Base-by-base conservation (phyloP, 176 grass and related monocot genomes). In the Olyra latifolia region DNA sequence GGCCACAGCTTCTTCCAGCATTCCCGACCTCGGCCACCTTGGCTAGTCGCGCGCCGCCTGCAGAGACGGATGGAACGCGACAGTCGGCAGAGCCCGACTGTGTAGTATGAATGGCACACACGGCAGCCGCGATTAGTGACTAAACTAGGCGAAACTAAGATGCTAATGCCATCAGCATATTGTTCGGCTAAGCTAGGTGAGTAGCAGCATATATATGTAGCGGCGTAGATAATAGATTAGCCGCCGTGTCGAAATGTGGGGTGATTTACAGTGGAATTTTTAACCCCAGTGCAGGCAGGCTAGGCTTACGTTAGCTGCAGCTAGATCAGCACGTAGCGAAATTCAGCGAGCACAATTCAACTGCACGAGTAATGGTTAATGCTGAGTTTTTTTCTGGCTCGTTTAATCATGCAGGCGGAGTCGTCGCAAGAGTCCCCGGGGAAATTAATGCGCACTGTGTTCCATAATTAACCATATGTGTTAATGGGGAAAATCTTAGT, bases 401-500 rank as follows among this genome's bases (percentile, higher is more conserved):
- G 13, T 17, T 3, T 24, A 29, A 29, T 24, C 40, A 6, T 40
- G 28, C 32, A 35, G 32, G 32, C 32, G 32, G 32, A 35, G 32
- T 61, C 7, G 29, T 46, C 42, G 66, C 40, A 60, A 20, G 2
- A 38, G 45, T 35, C 28, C 8, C 19, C 29, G 66, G 35, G 39
- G 41, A 29, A 7, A 27, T 48, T 58, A 66, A 78, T 23, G 58
- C 13, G 79, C 10, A 43, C 66, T 0, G 39, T 28, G 59, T 14
- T 43, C 25, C 43, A 58, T 74, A 68, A n/a, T n/a, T n/a, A n/a
- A 69, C 45, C 81, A 42, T 69, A 42, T 69, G 81, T 74, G 76
- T 47, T 42, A 13, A 71, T 22, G 38, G 58, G 59, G 74, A 83
- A 63, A 87, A 84, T 75, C 78, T 76, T 54, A 38, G 72, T 58